Base-by-base conservation (phyloP, 805 yeast genomes). In the Yarrowia osloensis region DNA sequence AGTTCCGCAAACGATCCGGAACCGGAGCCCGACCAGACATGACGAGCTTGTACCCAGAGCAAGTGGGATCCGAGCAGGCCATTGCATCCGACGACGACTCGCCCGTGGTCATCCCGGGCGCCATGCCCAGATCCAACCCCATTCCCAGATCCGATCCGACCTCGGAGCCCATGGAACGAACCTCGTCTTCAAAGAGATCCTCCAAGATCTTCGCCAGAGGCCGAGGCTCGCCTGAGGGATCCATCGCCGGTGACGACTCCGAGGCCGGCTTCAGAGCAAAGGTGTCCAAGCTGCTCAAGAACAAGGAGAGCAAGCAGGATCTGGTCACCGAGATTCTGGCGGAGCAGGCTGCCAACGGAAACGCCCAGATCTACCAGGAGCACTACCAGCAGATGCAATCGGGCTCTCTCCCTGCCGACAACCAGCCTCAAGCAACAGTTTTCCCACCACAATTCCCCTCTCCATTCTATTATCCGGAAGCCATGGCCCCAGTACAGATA, bases 201-300 rank as follows among this genome's bases (percentile, higher is more conserved):
- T 57, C 63, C n/a, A 57, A 57, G 21, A 39, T 57, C 6, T 57
- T 57, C 13, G 7, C 49, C 2, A n/a, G 63, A 12, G 49, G 63
- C 19, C 12, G 49, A 28, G 5, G 21, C 4, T 22, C 37, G 5
- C 21, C 63, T 7, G 63, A 57, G 9, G 37, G 11, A 12, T 57
- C 63, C 3, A 13, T 57, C 15, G 63, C 49, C 3, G 63, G 49
- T 7, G 63, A 57, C 37, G 63, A 39, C 31, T 19, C 63, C n/a
- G 63, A 57, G 28, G 7, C 37, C 2, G 63, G 63, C 2, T 57
- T 57, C 49, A 57, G 46, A 26, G 63, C 63, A 2, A 57, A 57
- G 31, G 42, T 57, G 21, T 57, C 63, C 19, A 57, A 57, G 21
- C 63, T 57, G 26, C 24, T 57, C 4, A 39, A 40, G 42, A 26